Evolutionary conservation across 306 rosid species (phyloP).

Genomic region (Herpetospermum pedunculosum): DNA sequence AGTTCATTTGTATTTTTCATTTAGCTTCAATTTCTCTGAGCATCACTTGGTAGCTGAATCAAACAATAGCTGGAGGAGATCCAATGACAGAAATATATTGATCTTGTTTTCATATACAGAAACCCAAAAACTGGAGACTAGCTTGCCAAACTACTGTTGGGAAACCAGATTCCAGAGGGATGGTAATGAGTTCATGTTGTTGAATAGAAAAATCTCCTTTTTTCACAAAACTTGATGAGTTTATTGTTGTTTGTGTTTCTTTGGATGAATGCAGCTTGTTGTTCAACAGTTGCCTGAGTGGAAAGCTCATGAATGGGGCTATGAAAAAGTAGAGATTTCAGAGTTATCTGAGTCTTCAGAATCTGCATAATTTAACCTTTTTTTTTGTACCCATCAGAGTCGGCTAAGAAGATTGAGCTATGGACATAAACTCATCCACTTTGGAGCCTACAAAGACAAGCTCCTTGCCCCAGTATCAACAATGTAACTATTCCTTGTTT

Average conservation of each 20-base stretch:
- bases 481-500: not conserved
- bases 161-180: constrained; percentile 53
- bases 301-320: constrained; percentile 84
- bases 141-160: constrained; percentile 93
- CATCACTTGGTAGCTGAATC: not conserved
- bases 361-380: constrained; percentile 7
- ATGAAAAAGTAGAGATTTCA: constrained; percentile 26
- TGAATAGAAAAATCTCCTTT: not conserved
- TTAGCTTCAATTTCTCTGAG: not conserved
- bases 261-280: constrained; percentile 45
- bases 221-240: not conserved
- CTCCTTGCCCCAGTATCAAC: not conserved
- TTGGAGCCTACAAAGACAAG: not conserved
- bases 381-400: not conserved
- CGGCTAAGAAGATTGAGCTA: not conserved
- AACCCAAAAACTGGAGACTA: constrained; percentile 91
- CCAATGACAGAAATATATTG: not conserved
- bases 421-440: constrained; percentile 3
- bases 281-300: constrained; percentile 85
- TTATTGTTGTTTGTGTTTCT: not conserved
- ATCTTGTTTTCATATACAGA: constrained; percentile 26
- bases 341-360: constrained; percentile 15
- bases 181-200: constrained; percentile 25
- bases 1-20: not conserved
- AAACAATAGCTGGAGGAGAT: not conserved